phyloP scores from a whole-genome alignment of 2,329 filamentous ascomycete species.

The Intubia oerlemansii region DNA sequence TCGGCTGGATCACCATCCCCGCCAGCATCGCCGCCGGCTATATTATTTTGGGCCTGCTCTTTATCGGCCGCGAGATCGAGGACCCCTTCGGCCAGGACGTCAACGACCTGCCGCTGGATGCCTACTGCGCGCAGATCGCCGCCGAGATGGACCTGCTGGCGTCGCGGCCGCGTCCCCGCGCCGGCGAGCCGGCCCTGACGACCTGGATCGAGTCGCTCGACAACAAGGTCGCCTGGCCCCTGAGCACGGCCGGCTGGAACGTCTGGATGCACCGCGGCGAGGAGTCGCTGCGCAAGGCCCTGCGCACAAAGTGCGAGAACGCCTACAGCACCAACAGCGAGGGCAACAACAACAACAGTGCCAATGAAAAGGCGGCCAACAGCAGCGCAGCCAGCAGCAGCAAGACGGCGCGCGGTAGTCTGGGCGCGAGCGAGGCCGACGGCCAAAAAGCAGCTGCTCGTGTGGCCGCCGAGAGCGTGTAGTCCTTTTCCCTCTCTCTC shows the following conservation, averaged over 20 bases:
- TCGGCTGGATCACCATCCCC: constrained; percentile 48
- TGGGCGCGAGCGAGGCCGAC: too few relatives aligned
- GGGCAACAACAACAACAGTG: too few relatives aligned
- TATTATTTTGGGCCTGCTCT: constrained; percentile 47
- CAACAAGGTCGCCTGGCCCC: constrained; percentile 19
- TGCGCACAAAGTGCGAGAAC: too few relatives aligned
- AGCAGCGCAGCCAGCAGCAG: too few relatives aligned
- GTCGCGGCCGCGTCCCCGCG: constrained; percentile 25
- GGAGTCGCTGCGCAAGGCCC: too few relatives aligned
- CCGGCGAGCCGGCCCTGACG: constrained; percentile 14
- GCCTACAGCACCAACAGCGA: too few relatives aligned
- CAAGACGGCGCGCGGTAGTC: too few relatives aligned
- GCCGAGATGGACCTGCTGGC: constrained; percentile 42
- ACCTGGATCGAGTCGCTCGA: constrained; percentile 20
- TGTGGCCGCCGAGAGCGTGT: too few relatives aligned
- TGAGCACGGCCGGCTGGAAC: constrained; percentile 21
- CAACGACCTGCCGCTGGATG: constrained; percentile 43
- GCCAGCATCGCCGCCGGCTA: constrained; percentile 43
- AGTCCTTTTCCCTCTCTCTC: too few relatives aligned
- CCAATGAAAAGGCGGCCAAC: too few relatives aligned
- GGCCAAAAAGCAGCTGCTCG: too few relatives aligned
- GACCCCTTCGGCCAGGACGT: constrained; percentile 49
- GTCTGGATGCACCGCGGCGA: constrained; percentile 25
- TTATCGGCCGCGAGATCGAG: constrained; percentile 46
- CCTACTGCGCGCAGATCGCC: constrained; percentile 41